phyloP scores from a whole-genome alignment of 2,329 filamentous ascomycete genomes.

The Lachnellula occidentalis region DNA sequence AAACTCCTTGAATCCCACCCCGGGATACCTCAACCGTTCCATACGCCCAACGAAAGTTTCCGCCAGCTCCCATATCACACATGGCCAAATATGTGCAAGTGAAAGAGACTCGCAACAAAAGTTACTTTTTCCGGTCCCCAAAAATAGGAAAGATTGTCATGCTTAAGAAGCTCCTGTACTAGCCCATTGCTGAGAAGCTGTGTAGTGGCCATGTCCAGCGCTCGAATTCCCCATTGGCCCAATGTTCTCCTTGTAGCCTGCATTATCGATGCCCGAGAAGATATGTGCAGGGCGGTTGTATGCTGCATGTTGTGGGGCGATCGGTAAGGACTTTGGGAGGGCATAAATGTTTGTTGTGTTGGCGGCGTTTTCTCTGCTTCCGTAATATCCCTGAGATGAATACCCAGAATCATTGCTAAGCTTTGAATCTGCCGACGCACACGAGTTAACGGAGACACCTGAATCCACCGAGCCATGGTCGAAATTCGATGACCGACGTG shows the following conservation, averaged over 20 bases:
- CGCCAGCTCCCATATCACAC: background rate
- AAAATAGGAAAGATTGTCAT: background rate
- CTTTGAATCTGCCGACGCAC: constrained; percentile 23
- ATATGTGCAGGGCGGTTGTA: constrained; percentile 18
- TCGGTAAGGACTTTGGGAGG: constrained; percentile 22
- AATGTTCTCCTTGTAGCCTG: constrained; percentile 18
- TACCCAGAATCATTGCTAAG: constrained; percentile 26
- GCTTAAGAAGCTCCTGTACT: constrained; percentile 21
- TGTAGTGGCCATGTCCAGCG: constrained; percentile 27
- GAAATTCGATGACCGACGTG: constrained; percentile 22
- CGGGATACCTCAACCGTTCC: background rate
- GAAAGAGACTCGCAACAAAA: constrained; percentile 3
- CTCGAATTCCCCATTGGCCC: constrained; percentile 26
- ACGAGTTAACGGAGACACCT: constrained; percentile 20
- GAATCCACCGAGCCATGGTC: constrained; percentile 24
- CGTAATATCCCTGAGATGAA: constrained; percentile 23
- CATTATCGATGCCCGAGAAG: constrained; percentile 15
- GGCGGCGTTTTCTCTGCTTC: constrained; percentile 13
- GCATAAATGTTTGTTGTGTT: constrained; percentile 18
- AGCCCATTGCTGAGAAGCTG: constrained; percentile 25
- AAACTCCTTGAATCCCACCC: background rate
- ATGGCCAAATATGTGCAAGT: background rate
- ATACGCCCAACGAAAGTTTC: background rate
- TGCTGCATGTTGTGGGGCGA: constrained; percentile 16
- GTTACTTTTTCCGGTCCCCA: background rate